phyloP scores from a whole-genome alignment of 106 monocot genomes.

The Apostasia shenzhenica region DNA sequence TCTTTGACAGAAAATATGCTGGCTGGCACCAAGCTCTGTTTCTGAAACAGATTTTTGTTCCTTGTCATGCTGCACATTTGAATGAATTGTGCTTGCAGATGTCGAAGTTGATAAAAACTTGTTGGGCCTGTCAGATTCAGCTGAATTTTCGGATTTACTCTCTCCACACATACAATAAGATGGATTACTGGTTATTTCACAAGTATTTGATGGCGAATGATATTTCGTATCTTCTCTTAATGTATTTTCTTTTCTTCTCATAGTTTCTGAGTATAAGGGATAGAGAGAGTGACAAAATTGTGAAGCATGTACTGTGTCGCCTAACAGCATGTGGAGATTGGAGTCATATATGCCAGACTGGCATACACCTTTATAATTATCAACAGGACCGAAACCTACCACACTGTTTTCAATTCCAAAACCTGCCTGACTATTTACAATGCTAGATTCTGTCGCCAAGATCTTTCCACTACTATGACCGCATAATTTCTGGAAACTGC shows the following conservation, averaged over 20 bases:
- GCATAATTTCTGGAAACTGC: slow-evolving; percentile 11
- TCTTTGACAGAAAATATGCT: slow-evolving; percentile 5
- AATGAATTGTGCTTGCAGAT: slow-evolving; percentile 8
- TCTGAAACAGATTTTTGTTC: slow-evolving; percentile 7
- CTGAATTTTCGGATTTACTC: slow-evolving; percentile 4
- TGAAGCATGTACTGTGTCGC: slow-evolving; percentile 1
- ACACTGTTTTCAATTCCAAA: not conserved
- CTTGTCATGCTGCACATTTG: slow-evolving; percentile 2
- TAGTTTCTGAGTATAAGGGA: not conserved
- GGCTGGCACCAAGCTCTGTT: not conserved
- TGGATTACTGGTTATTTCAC: slow-evolving; percentile 9
- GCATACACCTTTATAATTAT: not conserved
- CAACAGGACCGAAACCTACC: not conserved
- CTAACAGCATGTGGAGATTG: not conserved
- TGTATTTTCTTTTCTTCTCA: not conserved
- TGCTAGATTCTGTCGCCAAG: slow-evolving; percentile 2
- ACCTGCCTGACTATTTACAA: not conserved
- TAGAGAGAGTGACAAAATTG: not conserved
- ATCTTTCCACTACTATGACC: not conserved
- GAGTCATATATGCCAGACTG: slow-evolving; percentile 1
- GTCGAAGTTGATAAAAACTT: not conserved
- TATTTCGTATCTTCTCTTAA: slow-evolving; percentile 6
- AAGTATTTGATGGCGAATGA: slow-evolving; percentile 6
- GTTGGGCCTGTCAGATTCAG: not conserved
- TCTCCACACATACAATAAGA: not conserved